A percentile compares a stretch with the other conserved stretches of the same genome.
Conservation (phyloP, 176 grass and related monocot species). For the Carex parvula region DNA sequence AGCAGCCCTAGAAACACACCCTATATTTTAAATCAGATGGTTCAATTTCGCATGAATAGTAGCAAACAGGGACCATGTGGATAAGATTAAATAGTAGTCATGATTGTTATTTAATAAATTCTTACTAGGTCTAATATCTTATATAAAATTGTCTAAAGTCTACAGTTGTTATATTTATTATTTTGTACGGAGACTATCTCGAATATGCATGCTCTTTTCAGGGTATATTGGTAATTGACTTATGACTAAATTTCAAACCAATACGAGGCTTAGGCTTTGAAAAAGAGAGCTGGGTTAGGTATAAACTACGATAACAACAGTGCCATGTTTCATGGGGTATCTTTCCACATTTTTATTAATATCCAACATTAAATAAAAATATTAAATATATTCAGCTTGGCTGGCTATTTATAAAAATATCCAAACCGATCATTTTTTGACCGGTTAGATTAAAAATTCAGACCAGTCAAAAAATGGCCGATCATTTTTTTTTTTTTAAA, state of each 20-base stretch:
- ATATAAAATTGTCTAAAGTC: constrained; percentile 1
- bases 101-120: not conserved
- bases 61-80: not conserved
- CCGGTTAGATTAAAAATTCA: too few relatives aligned
- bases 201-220: not conserved
- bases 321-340: not conserved
- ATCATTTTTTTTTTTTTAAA: too few relatives aligned
- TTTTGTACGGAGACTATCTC: not conserved
- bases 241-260: not conserved
- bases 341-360: too few relatives aligned
- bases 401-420: too few relatives aligned
- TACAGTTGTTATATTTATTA: not conserved
- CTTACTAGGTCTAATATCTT: not conserved
- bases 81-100: constrained; percentile 5
- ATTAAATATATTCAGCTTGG: too few relatives aligned
- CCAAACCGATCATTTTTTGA: too few relatives aligned
- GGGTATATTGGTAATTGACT: not conserved
- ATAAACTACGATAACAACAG: not conserved
- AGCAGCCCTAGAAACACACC: too few relatives aligned
- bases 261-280: not conserved
- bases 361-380: too few relatives aligned
- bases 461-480: too few relatives aligned
- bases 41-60: not conserved
- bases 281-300: not conserved
- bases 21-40: not conserved